Conservation (phyloP, 2,329 filamentous ascomycete species). For the Colletotrichum incanum region DNA sequence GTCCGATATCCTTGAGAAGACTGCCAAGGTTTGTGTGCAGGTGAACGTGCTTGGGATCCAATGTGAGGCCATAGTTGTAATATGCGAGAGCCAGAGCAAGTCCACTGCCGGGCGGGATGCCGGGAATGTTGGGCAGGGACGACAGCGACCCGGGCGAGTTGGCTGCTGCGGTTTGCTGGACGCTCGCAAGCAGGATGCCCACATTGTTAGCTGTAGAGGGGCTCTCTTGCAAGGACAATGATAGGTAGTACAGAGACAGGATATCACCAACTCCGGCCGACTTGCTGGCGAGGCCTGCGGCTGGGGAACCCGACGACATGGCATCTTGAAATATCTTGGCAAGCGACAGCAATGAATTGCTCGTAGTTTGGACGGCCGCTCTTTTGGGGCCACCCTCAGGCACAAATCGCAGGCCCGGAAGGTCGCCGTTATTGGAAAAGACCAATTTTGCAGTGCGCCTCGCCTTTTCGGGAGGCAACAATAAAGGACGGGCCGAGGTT, state of each 20-base stretch:
- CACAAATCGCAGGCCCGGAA: constrained; percentile 85
- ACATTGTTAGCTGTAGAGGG: constrained; percentile 99
- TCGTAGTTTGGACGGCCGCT: constrained; percentile 91
- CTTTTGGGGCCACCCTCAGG: constrained; percentile 80
- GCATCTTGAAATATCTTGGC: constrained; percentile 99
- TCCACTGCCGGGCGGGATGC: constrained; percentile 88
- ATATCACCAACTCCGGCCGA: constrained; percentile 91
- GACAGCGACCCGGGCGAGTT: constrained; percentile 37
- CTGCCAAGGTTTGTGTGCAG: constrained; percentile 97
- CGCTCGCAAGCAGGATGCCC: constrained; percentile 94
- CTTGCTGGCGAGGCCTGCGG: constrained; percentile 70
- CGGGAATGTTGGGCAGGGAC: constrained; percentile 72
- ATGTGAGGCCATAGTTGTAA: constrained; percentile 91
- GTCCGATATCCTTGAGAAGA: constrained; percentile 94
- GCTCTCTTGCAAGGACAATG: constrained; percentile 92
- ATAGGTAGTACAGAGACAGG: constrained; percentile 94
- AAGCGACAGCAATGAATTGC: constrained; percentile 93
- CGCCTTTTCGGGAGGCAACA: constrained; percentile 88
- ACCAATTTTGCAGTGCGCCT: constrained; percentile 86
- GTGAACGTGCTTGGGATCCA: constrained; percentile 93
- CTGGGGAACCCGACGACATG: constrained; percentile 81
- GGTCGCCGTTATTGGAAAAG: constrained; percentile 81
- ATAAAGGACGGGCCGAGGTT: constrained; percentile 67
- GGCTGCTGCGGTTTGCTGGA: constrained; percentile 76
- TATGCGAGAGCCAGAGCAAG: constrained; percentile 91